Evolutionary conservation across 495 filamentous ascomycete genomes (phyloP), one percentile per base, ranked within the genome.

Genomic region (Talaromyces adpressus): DNA sequence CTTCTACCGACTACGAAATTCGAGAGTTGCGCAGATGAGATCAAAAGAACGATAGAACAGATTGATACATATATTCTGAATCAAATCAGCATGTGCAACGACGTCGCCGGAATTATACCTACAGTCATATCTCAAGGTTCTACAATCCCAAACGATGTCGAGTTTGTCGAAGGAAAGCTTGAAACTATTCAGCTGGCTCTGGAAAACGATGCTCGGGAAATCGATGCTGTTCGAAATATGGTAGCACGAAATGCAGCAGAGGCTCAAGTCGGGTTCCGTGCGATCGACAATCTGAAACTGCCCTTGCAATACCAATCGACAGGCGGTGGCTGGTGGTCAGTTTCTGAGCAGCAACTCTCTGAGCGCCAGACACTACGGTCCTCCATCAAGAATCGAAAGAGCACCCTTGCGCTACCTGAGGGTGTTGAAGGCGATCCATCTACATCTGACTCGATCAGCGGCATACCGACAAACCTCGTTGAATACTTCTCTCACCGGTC

Each of bases 1-100:
- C 79, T 97, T 23, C 83, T 89, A 11, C 84, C 89, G 5, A 97
- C 92, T 0, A 97, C 94, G 7, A 89, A 94, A 62, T 97, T 92
- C 77, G 87, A 88, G 71, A 93, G 96, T 76, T 86, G 95, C 45
- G 84, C 90, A 51, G 89, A 93, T 66, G 84, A 89, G 39, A 77
- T 97, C n/a, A 90, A 96, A 65, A 83, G 83, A 56, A 72, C 89
- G 53, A 88, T 98, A 51, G 84, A 89, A 59, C 70, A 71, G 12
- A 84, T 96, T 64, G 93, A 98, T 71, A 80, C 82, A 20, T 81
- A 83, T 69, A 89, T 96, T 63, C 79, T 87, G 32, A 77, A 80
- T 58, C 89, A 92, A 68, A 91, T 92, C 45, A 74, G 77, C n/a
- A 69, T 77, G 65, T 79, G 76, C 66, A 73, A 79, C 47, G 78